Conservation (phyloP, 1,284 basidiomycete genomes). For the Kalmanozyma brasiliensis region DNA sequence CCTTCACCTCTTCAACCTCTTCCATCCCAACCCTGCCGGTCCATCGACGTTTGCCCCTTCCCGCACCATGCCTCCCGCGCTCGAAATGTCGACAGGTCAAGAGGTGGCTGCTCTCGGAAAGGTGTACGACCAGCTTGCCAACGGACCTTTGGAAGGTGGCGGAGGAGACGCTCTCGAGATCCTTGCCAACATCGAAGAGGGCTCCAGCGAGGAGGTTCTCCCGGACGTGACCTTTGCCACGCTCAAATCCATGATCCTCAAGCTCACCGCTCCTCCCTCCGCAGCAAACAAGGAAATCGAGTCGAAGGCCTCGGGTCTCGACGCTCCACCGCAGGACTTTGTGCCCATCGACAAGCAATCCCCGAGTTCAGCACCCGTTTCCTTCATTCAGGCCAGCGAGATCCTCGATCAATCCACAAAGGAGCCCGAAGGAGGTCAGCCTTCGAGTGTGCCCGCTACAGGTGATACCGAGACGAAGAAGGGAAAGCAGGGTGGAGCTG, state of each 20-base stretch:
- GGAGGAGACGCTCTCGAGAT: slow-evolving; percentile 42
- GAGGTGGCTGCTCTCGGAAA: slow-evolving; percentile 42
- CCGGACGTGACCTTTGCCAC: slow-evolving; percentile 35
- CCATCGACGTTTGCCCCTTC: slow-evolving; percentile 29
- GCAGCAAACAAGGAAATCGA: slow-evolving; percentile 2
- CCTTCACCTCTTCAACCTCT: slow-evolving; percentile 52
- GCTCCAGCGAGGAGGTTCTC: slow-evolving; percentile 34
- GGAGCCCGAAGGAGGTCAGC: slow-evolving; percentile 37
- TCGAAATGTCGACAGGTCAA: slow-evolving; percentile 46
- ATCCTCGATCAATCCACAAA: slow-evolving; percentile 18
- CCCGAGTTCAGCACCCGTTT: slow-evolving; percentile 21
- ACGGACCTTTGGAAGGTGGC: slow-evolving; percentile 43
- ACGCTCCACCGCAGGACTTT: slow-evolving; percentile 24
- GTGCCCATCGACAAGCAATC: slow-evolving; percentile 12
- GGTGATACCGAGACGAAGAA: slow-evolving; percentile 11
- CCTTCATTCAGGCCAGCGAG: slow-evolving; percentile 47
- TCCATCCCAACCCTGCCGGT: slow-evolving; percentile 31
- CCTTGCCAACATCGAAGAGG: slow-evolving; percentile 31
- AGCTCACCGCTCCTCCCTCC: slow-evolving; percentile 43
- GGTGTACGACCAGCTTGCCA: slow-evolving; percentile 45
- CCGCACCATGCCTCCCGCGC: slow-evolving; percentile 26
- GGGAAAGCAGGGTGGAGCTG: slow-evolving; percentile 27
- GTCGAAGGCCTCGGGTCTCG: slow-evolving; percentile 13
- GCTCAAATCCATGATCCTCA: slow-evolving; percentile 38
- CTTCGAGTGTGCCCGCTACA: slow-evolving; percentile 16